Evolutionary conservation across 1,284 basidiomycete species (phyloP).

Genomic region (Fomitopsis schrenkii): DNA sequence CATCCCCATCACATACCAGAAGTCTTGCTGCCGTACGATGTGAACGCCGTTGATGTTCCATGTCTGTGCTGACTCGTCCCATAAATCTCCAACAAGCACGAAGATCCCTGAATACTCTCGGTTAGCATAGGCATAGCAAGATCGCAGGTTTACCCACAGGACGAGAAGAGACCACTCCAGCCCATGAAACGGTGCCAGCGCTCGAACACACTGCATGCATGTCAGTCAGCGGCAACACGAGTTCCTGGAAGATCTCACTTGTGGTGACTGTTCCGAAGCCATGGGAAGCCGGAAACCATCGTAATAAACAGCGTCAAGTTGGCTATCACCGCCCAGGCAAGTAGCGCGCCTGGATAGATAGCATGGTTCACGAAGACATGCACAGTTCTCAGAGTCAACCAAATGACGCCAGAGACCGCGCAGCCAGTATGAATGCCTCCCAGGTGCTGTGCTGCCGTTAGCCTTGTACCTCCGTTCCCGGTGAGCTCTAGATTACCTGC

Average conservation of each 20-base stretch:
- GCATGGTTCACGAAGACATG: constrained; percentile 45
- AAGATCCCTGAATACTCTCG: constrained; percentile 47
- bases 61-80: constrained; percentile 42
- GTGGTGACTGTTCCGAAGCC: constrained; percentile 73
- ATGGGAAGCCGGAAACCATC: constrained; percentile 62
- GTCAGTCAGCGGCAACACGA: constrained; percentile 6
- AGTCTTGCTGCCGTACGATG: constrained; percentile 63
- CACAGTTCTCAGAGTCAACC: constrained; percentile 61
- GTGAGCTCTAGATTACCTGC: constrained; percentile 36
- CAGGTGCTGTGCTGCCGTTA: constrained; percentile 46
- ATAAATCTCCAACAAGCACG: constrained; percentile 62
- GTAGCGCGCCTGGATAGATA: constrained; percentile 47
- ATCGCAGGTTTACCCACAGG: constrained; percentile 37
- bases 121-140: not conserved
- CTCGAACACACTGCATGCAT: constrained; percentile 55
- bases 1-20: constrained; percentile 74
- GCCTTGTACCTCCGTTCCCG: not conserved
- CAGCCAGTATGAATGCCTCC: constrained; percentile 77
- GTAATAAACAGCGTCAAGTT: constrained; percentile 50
- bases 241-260: constrained; percentile 44
- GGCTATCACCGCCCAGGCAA: constrained; percentile 56
- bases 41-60: constrained; percentile 54
- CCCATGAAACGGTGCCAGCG: constrained; percentile 74
- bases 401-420: constrained; percentile 59
- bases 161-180: constrained; percentile 60